These are phyloP conservation scores for Heliamphora exappendiculata DNA, from an alignment of 148 eudicot species.

Conservation along the genomic window DNA sequence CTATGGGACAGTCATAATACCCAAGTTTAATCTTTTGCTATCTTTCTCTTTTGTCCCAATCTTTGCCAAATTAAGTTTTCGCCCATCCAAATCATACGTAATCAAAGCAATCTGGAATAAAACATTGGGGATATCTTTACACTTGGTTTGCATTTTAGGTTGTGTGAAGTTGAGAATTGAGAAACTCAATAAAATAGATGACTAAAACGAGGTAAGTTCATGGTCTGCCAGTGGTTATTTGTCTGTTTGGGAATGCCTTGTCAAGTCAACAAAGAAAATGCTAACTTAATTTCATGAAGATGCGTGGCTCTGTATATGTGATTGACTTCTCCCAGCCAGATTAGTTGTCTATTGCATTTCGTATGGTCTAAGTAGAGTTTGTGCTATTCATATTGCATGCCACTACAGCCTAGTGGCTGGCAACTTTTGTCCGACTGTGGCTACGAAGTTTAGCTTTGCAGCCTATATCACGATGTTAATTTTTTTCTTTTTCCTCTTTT, in stretches of 20 bases:
- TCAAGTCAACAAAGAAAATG: background rate
- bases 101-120: background rate
- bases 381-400: background rate
- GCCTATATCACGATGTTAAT: background rate
- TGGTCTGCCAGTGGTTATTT: background rate
- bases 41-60: background rate
- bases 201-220: background rate
- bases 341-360: background rate
- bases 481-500: background rate
- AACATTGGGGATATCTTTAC: background rate
- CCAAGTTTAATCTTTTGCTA: background rate
- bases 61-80: background rate
- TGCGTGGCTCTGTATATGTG: background rate
- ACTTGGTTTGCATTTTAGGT: background rate
- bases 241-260: background rate
- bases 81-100: background rate
- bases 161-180: background rate
- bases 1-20: background rate
- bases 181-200: background rate
- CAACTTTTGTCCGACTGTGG: background rate
- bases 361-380: background rate
- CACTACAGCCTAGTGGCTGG: background rate
- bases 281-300: background rate
- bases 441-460: background rate
- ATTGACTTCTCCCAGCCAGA: background rate